Base-by-base conservation (phyloP, 163 green algal species). In the Prototheca wickerhamii region DNA sequence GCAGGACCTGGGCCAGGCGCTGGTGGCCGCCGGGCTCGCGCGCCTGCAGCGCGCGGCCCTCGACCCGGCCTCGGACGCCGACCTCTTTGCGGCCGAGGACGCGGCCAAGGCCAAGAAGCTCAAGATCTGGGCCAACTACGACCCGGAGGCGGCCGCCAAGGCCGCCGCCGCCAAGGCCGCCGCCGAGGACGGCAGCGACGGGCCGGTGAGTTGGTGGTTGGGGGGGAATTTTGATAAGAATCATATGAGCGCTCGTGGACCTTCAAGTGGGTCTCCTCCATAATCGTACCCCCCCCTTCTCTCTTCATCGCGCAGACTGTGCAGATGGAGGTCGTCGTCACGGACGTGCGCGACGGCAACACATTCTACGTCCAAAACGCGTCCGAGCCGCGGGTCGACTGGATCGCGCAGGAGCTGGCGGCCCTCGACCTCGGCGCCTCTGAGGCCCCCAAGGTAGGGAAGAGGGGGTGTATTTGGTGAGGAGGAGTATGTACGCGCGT, bases 41-140 rank as follows among this genome's bases (percentile, higher is more conserved):
- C 84, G 80, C 59, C 76, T 95, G 63, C 86, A 95, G 74, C 82
- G 78, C 35, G 76, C 84, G 28, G 23, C 75, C 26, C 53, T 49
- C 53, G 44, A 72, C 33, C 70, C 84, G n/a, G 58, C 60, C 37
- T 75, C 76, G 23, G 86, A 78, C 10, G 12, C 32, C 17, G 81
- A 80, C 74, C 76, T 95, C 59, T 37, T 69, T 37, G 68, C 67
- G n/a, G 82, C 85, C 2, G 76, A 96, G 75, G 63, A 78, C 32
- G 65, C 73, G n/a, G 91, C 91, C 3, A 86, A 89, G 72, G 55
- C 78, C 43, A 61, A 72, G 26, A 74, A 73, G 17, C 70, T 90
- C 59, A 89, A 89, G 74, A 73, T 96, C 15, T 96, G 90, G 91
- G 75, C 91, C 74, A 84, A 84, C 33, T 91, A 86, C 65, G 88